Base-by-base conservation (phyloP, 2,329 filamentous ascomycete genomes). In the Cladobotryum mycophilum region DNA sequence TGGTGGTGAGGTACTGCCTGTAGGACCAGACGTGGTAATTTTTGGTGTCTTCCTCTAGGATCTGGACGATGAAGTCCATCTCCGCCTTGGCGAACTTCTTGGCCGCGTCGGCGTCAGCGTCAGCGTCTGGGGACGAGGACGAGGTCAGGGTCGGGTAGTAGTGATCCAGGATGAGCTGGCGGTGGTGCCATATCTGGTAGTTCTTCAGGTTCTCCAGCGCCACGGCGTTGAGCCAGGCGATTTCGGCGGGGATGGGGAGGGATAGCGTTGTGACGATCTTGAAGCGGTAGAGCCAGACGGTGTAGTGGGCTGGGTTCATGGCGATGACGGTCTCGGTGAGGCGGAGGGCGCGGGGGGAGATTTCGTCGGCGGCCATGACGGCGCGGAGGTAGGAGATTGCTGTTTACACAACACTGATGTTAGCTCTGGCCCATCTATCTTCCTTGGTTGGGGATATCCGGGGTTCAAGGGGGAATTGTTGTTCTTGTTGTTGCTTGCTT, bases 21-120 rank as follows among this genome's bases (percentile, higher is more conserved):
- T 97, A 99, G 49, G 85, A 89, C 93, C 93, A 99, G 44, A 97
- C 93, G 66, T 99, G 93, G 67, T 99, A 97, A 74, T 99, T 99
- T 73, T 99, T 99, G 45, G 86, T 82, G 66, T 99, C 93, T 60
- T 87, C 79, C 38, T 78, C 79, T 49, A 99, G 84, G 80, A 99
- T 97, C 43, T 77, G 70, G 53, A 77, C 79, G 53, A 96, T 79
- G 67, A 97, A 97, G 13, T 76, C 76, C 17, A 78, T 75, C 70
- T 99, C 93, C 3, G 79, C 80, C 4, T 75, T 66, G 11, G 80
- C 81, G 47, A 89, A 76, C 52, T 59, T 59, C 76, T 76, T 59
- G 74, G 83, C 54, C 72, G 79, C 68, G 72, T 76, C 67, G 71
- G 69, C 58, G 65, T 75, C 83, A n/a, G n/a, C n/a, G n/a, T n/a